Evolutionary conservation across 345 rosid species (phyloP).

Genomic region (Bruguiera gymnorhiza): DNA sequence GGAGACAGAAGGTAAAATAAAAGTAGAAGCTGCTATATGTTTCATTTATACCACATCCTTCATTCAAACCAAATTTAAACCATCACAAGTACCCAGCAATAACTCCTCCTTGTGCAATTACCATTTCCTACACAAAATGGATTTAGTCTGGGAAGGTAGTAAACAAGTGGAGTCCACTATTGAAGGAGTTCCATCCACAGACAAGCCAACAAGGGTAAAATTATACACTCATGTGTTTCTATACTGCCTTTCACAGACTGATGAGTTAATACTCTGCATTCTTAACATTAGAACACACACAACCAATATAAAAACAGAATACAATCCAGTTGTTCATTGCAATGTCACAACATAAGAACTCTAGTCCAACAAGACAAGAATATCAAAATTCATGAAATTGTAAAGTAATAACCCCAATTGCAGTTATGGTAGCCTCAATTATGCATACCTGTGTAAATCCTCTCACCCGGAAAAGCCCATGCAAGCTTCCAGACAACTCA

Average conservation of each 20-base stretch:
- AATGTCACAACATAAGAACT: too few relatives aligned
- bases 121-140: not conserved
- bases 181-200: not conserved
- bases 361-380: too few relatives aligned
- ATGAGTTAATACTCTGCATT: not conserved
- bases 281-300: not conserved
- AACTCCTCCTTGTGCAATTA: not conserved
- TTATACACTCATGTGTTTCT: not conserved
- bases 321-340: not conserved
- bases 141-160: not conserved
- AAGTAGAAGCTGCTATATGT: not conserved
- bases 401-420: too few relatives aligned
- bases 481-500: constrained; percentile 94
- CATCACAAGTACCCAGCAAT: too few relatives aligned
- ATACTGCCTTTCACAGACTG: not conserved
- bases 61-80: constrained; percentile 8
- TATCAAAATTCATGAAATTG: too few relatives aligned
- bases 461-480: constrained; percentile 94
- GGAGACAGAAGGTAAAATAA: not conserved
- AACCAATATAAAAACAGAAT: not conserved
- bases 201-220: not conserved
- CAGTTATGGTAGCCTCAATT: too few relatives aligned
- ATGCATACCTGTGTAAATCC: constrained; percentile 87
- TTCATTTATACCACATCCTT: not conserved
- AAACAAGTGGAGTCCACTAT: not conserved